phyloP scores from a whole-genome alignment of 169 alveolate species.

The Eimeria sp. region DNA sequence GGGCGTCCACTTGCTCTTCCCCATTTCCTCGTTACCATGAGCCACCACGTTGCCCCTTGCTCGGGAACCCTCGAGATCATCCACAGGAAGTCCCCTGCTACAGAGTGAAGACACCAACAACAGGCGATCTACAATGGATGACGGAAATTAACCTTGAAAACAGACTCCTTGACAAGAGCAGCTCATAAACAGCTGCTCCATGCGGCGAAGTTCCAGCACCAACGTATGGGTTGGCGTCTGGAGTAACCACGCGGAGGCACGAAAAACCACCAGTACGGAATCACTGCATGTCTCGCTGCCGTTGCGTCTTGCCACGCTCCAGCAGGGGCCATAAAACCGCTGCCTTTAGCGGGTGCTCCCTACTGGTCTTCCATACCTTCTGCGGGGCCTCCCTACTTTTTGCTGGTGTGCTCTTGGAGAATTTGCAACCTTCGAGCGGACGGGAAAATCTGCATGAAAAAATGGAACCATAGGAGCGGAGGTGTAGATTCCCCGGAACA shows the following conservation, averaged over 20 bases:
- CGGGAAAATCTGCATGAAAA: not conserved
- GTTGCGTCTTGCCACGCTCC: not conserved
- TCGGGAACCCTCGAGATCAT: not conserved
- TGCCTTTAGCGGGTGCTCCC: not conserved
- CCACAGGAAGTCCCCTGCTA: not conserved
- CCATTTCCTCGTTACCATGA: slow-evolving; percentile 44
- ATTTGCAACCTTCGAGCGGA: not conserved
- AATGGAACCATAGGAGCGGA: not conserved
- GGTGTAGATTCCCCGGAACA: not conserved
- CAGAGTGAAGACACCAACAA: not conserved
- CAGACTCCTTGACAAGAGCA: not conserved
- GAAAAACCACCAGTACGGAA: not conserved
- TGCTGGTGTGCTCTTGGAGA: not conserved
- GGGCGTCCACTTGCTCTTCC: slow-evolving; percentile 69
- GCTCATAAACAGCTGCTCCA: not conserved
- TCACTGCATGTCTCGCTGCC: not conserved
- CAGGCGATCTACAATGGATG: not conserved
- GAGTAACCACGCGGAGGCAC: not conserved
- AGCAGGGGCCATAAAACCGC: not conserved
- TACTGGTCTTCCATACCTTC: not conserved
- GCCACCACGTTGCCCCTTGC: slow-evolving; percentile 23
- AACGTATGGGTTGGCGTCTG: not conserved
- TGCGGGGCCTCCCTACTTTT: slow-evolving; percentile 10
- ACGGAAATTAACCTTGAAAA: not conserved
- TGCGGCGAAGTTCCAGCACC: not conserved